Conservation (phyloP, 1,139 yeast species). For the Hyphopichia wangnamkhiaoensis region DNA sequence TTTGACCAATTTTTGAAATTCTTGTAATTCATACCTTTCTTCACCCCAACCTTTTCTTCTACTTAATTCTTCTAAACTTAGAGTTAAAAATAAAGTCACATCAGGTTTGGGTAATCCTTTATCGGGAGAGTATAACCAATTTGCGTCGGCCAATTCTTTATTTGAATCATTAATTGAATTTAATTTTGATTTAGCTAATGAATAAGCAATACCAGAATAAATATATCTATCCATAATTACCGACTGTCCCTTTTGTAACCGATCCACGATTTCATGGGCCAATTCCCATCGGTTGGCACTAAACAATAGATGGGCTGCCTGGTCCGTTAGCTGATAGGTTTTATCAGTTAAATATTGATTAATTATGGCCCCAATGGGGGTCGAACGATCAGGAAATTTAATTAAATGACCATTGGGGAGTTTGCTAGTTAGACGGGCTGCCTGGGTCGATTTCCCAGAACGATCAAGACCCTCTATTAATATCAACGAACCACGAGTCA, state of each 20-base stretch:
- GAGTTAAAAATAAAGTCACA: conserved; percentile 72
- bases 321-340: conserved; percentile 56
- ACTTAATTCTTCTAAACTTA: conserved; percentile 49
- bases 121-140: conserved; percentile 85
- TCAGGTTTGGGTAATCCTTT: conserved; percentile 88
- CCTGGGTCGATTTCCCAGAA: conserved; percentile 93
- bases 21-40: conserved; percentile 80
- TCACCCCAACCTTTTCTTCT: conserved; percentile 83
- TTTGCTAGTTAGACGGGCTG: conserved; percentile 43
- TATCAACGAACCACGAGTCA: conserved; percentile 67
- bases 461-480: conserved; percentile 92
- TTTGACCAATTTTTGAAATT: conserved; percentile 73
- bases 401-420: conserved; percentile 50
- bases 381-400: conserved; percentile 86
- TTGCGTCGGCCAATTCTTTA: conserved; percentile 50
- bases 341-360: conserved; percentile 66
- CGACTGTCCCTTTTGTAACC: conserved; percentile 53
- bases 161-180: conserved; percentile 8
- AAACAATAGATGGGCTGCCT: conserved; percentile 83
- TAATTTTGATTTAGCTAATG: conserved; percentile 65
- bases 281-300: conserved; percentile 96
- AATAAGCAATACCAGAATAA: conserved; percentile 91
- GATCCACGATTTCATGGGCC: conserved; percentile 44
- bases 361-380: conserved; percentile 78
- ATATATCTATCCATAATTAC: conserved; percentile 84